Conservation (phyloP, 768 basidiomycete species). For the Lentinula aciculospora region DNA sequence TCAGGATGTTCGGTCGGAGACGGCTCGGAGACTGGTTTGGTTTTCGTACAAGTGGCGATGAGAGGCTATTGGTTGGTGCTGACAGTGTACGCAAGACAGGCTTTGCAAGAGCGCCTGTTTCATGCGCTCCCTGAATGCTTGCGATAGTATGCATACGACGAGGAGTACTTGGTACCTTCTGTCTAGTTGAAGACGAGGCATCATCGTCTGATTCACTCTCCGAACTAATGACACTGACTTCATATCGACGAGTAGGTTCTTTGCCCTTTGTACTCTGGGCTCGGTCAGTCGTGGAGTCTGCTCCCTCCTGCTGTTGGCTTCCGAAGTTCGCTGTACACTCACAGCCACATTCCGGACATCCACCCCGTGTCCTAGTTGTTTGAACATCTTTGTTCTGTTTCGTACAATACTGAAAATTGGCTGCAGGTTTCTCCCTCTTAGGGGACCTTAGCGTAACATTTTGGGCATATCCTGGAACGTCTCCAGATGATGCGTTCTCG, state of each 20-base stretch:
- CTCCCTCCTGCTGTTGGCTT: neutral
- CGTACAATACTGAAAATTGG: neutral
- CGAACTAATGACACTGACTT: neutral
- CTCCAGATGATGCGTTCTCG: neutral
- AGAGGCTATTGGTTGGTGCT: neutral
- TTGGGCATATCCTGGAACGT: neutral
- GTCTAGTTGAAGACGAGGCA: neutral
- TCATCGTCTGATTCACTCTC: neutral
- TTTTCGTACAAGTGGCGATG: neutral
- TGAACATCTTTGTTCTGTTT: neutral
- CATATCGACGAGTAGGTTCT: neutral
- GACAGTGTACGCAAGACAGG: neutral
- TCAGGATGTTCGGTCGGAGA: neutral
- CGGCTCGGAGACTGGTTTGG: neutral
- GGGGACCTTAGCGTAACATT: neutral
- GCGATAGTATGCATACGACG: neutral
- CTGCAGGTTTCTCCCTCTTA: neutral
- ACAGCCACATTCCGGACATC: neutral
- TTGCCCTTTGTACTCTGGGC: neutral
- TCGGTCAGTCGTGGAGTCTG: neutral
- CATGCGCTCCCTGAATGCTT: neutral
- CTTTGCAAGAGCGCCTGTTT: neutral
- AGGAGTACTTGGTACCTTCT: neutral
- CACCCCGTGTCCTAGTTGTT: neutral
- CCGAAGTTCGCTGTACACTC: neutral